Evolutionary conservation across 2,329 filamentous ascomycete genomes (phyloP).

Genomic region (Aspergillus proliferans): DNA sequence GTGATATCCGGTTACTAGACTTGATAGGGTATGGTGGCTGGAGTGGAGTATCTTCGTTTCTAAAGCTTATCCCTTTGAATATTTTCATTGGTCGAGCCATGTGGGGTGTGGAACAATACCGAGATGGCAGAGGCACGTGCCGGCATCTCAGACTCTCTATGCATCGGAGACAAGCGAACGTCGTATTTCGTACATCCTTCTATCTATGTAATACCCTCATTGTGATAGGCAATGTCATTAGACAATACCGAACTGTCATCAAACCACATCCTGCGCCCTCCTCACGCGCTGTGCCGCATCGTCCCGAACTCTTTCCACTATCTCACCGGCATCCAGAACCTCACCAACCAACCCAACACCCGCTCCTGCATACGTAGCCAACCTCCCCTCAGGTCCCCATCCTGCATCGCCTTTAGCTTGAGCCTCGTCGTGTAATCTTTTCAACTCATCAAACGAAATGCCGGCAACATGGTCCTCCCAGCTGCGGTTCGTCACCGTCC

Average conservation of each 20-base stretch:
- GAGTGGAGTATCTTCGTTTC: background rate
- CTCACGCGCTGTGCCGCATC: constrained; percentile 1
- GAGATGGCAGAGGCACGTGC: background rate
- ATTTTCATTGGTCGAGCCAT: background rate
- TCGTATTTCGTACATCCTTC: background rate
- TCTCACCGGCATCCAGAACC: constrained; percentile 34
- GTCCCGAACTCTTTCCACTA: constrained; percentile 28
- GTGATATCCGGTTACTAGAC: background rate
- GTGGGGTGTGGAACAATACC: background rate
- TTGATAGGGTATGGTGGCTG: background rate
- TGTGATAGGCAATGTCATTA: background rate
- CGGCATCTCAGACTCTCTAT: background rate
- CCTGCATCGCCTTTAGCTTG: constrained; percentile 37
- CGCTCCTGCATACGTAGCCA: constrained; percentile 48
- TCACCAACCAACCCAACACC: constrained; percentile 40
- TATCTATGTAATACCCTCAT: background rate
- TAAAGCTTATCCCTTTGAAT: background rate
- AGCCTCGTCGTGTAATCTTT: constrained; percentile 38
- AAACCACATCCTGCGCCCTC: background rate
- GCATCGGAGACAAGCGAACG: background rate
- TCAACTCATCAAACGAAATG: constrained; percentile 41
- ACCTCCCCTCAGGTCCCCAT: constrained; percentile 44
- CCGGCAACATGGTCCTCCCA: constrained; percentile 28
- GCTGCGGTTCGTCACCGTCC: constrained; percentile 31
- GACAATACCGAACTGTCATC: background rate